Base-by-base conservation (phyloP, 345 rosid species). In the Syzygium aromaticum region DNA sequence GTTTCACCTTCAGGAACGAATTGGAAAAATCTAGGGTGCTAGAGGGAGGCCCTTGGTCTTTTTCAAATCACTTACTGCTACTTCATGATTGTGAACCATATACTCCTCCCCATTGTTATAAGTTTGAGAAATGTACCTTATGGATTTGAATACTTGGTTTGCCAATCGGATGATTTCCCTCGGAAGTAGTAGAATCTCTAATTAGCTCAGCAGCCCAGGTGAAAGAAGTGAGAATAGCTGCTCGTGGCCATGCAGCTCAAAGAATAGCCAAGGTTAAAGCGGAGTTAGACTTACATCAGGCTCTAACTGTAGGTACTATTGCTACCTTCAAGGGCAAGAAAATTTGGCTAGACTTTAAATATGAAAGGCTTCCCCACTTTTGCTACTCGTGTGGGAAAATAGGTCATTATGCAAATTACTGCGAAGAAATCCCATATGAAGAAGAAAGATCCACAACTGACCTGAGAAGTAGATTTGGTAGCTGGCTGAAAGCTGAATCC, bases 171-270 rank as follows among this genome's bases (percentile, higher is more conserved):
- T 63, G 21, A 21, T 7, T 28, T n/a, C 28, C 77, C 17, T 30
- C 2, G 2, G 38, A 3, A 2, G 38, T 63, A 13, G 77, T 28
- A 28, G 38, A 63, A 63, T 56, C 61, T 56, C 61, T 23, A 56
- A n/a, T 56, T 23, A 23, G 61, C 23, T 56, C 5, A 56, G 6
- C n/a, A 23, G 0, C 1, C n/a, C 0, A 56, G 0, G 61, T 56
- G 2, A 56, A 56, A 56, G 61, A 56, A 56, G 61, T 0, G 0
- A 23, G 63, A 57, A 57, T 25, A 4, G 0, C 25, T n/a, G 28
- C 63, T 57, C 63, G 0, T 11, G 28, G 63, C 63, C 28, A 3
- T 3, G 0, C 12, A 25, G 3, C 28, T 13, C 63, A 57, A 57
- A 25, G 63, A 57, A 57, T 0, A 57, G 3, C 63, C 63, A 25